Base-by-base conservation (phyloP, 148 eudicot genomes). In the Nyssa sinensis region DNA sequence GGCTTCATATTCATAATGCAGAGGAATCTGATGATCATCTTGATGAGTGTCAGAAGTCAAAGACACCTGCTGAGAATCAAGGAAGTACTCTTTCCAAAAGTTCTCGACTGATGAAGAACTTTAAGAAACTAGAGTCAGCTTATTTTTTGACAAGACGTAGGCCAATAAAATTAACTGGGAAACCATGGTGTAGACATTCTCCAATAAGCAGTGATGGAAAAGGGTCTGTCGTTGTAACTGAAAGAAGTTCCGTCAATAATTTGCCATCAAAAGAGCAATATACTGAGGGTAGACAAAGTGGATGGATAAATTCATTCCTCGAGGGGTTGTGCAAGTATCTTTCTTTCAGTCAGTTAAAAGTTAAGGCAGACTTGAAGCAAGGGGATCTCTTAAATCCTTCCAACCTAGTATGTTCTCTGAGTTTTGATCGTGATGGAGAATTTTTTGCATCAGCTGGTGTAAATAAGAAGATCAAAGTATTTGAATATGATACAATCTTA, bases 371-470 rank as follows among this genome's bases (percentile, higher is more conserved):
- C 58, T 79, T 93, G 80, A 95, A 89, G 85, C 99, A 95, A 85
- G 98, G 93, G 28, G 98, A 95, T 86, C 94, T 93, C 44, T 81
- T 93, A 34, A 91, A 86, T 72, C 89, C 99, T 59, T 91, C 97
- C 58, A 95, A 95, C 81, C 86, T 95, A 72, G 96, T 95, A 7
- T 93, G 97, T 84, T 90, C 97, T 71, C 80, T 95, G 73, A 84
- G 91, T 73, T 95, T 93, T 67, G 97, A 95, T 71, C 96, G 97
- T 1, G 99, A 91, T 80, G 97, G 99, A 35, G 94, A 93, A 51
- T 88, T 89, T 82, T 93, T 95, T 62, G 99, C 99, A 19, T 91
- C 91, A 14, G 99, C 98, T 73, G 99, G 99, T 29, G 99, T 95
- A 68, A 95, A 95, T 85, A 95, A 93, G 85, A 95, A 88, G 86